A percentile compares a stretch with the other conserved stretches of the same genome.
These are phyloP conservation scores for Glycine latifolia DNA, from an alignment of 306 rosid species.

Conservation along the genomic window DNA sequence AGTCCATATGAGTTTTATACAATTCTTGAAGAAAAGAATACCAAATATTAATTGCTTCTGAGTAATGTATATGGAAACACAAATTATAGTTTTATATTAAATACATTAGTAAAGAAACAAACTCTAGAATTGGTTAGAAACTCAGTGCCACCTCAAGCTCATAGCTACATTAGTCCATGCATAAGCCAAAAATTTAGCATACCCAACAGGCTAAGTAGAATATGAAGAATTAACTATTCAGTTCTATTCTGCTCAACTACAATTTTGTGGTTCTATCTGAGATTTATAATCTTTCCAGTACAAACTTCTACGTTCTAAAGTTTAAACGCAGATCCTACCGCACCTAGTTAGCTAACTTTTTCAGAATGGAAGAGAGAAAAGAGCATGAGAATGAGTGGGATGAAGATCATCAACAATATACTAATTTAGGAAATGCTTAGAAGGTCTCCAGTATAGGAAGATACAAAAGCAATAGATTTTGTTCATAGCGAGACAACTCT, in stretches of 20 bases:
- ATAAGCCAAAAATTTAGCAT: no score
- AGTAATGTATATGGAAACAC: background rate
- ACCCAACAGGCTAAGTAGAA: no score
- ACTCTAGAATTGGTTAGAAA: background rate
- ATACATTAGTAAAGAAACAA: background rate
- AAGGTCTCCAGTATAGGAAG: background rate
- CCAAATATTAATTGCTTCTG: background rate
- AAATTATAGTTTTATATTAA: background rate
- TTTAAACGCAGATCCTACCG: constrained; percentile 26
- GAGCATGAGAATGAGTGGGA: background rate
- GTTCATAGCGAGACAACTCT: background rate
- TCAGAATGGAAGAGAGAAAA: constrained; percentile 7
- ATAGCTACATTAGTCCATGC: background rate
- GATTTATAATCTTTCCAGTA: background rate
- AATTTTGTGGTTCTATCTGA: background rate
- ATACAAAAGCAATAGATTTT: constrained; percentile 45
- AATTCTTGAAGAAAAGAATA: background rate
- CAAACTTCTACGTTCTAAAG: background rate
- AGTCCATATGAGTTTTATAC: background rate
- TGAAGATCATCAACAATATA: constrained; percentile 14
- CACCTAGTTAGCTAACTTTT: background rate
- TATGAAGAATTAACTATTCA: no score
- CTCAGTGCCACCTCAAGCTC: constrained; percentile 9
- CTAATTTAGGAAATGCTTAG: constrained; percentile 7
- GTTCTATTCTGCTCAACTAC: constrained; percentile 3